Evolutionary conservation across 805 yeast genomes (phyloP), one percentile per base, ranked within the genome.

Genomic region (Suhomyces tanzawaensis): DNA sequence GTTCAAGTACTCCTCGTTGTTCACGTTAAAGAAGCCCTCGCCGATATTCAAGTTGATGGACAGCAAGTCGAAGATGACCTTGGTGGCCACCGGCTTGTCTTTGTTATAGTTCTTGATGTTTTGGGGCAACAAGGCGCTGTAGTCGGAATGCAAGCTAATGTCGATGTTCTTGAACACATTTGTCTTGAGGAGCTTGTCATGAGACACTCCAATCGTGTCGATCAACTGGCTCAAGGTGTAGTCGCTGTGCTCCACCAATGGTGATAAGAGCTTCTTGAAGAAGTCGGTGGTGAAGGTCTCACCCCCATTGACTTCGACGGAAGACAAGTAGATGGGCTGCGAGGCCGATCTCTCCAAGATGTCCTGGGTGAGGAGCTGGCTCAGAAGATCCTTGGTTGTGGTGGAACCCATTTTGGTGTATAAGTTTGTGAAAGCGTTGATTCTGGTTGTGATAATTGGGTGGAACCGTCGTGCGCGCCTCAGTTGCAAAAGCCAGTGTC

Each of bases 201-300:
- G 57, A 12, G 72, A 53, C 4, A 43, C 36, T 6, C 57, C 53
- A 30, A 74, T 48, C 11, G 55, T 51, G 9, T 57, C 52, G 6
- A 72, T 52, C 36, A 76, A 58, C 37, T 66, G 66, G 16, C 58
- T 64, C 40, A 77, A 54, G 3, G 79, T 71, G 40, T 62, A 66
- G 45, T 68, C 72, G 39, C 66, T 55, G 3, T 52, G 57, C n/a
- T 60, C 59, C 11, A 67, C 52, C 28, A 74, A 60, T 7, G 77
- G 77, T 9, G 58, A 51, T 30, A 77, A 66, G 22, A 77, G 59
- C 42, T 71, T 71, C 36, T 61, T 49, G 57, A 74, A 74, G 49
- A 74, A 72, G 13, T 64, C 66, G 29, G 62, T 62, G 21, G 76
- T 61, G 44, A 77, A 66, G n/a, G 58, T 52, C 37, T 66, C 69